Evolutionary conservation across 306 rosid genomes (phyloP), one percentile per base, ranked within the genome.

Genomic region (Lithocarpus polystachyus): DNA sequence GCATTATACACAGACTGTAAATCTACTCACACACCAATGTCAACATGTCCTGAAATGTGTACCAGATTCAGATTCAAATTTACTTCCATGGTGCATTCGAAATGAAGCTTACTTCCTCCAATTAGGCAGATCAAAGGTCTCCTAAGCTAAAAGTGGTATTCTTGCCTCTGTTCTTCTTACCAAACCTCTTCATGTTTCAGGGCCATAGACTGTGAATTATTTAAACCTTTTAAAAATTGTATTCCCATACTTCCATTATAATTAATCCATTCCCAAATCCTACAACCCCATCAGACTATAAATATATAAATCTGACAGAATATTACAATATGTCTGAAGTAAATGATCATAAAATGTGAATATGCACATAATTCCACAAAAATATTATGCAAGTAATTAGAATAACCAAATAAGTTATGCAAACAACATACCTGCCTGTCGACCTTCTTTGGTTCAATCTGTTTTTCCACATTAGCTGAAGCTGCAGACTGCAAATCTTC

Each of bases 371-470:
- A 48, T 48, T 22, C 19, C 67, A 12, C 67, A 10, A 60, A 26
- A 1, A 59, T 3, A 12, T 12, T 0, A 60, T 5, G 35, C 15
- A 60, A 24, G 14, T 45, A 73, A 48, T 15, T 22, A 31, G 56
- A 73, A 51, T 13, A 75, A 15, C 60, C 64, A 72, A 40, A 35
- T n/a, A 56, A 55, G 12, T 71, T 61, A 76, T 28, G 54, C 51
- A 3, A 83, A 70, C 55, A 69, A 76, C 48, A 23, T 74, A 95
- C 99, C 98, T 93, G 93, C 77, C 99, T 82, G 83, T 93, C 97
- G 1, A 93, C 85, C 71, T 81, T 88, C 78, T 86, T 90, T 1
- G 86, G 92, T 72, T 90, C 90, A 15, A 65, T 62, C 80, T 53
- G 75, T 31, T 55, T 85, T 56, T 56, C 88, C 55, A n/a, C 81